These are phyloP conservation scores for Rheum nobile DNA, from an alignment of 148 eudicot species.

Conservation along the genomic window DNA sequence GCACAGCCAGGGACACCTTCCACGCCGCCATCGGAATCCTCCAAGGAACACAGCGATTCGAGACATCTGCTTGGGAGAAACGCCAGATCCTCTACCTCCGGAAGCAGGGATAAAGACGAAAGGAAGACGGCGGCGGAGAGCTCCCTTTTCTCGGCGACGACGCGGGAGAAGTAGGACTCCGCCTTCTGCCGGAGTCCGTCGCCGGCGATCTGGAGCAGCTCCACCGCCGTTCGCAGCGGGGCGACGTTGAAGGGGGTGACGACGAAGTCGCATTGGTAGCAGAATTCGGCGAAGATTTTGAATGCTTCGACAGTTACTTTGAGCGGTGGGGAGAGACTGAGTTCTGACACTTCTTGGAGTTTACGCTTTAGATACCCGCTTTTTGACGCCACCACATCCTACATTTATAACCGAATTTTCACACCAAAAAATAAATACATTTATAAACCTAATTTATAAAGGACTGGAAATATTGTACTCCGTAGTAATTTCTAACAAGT, in stretches of 20 bases:
- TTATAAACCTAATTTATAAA: too few species aligned
- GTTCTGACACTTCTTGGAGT: slow-evolving; percentile 31
- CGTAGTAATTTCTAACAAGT: neutral
- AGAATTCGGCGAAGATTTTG: slow-evolving; percentile 49
- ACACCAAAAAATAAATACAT: neutral
- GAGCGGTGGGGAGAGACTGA: slow-evolving; percentile 57
- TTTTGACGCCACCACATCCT: slow-evolving; percentile 45
- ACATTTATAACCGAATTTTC: neutral
- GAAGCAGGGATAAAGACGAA: slow-evolving; percentile 45
- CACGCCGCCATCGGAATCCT: slow-evolving; percentile 17
- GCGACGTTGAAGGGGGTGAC: slow-evolving; percentile 65
- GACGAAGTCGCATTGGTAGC: slow-evolving; percentile 40
- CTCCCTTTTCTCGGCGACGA: slow-evolving; percentile 31
- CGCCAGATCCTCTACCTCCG: slow-evolving; percentile 62
- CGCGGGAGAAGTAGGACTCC: slow-evolving; percentile 50
- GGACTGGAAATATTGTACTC: neutral
- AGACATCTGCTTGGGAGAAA: slow-evolving; percentile 54
- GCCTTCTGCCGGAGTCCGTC: slow-evolving; percentile 38
- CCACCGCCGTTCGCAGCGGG: slow-evolving; percentile 46
- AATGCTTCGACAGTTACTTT: slow-evolving; percentile 56
- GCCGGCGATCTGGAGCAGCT: slow-evolving; percentile 34
- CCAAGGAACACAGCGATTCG: slow-evolving; percentile 37
- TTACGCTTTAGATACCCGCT: slow-evolving; percentile 64
- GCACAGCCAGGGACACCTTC: slow-evolving; percentile 30
- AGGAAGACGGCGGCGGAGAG: slow-evolving; percentile 30